Percentiles rank a stretch among this genome's conserved stretches.
Evolutionary conservation across 805 yeast genomes (phyloP).

Genomic region (Komagataella pastoris): DNA sequence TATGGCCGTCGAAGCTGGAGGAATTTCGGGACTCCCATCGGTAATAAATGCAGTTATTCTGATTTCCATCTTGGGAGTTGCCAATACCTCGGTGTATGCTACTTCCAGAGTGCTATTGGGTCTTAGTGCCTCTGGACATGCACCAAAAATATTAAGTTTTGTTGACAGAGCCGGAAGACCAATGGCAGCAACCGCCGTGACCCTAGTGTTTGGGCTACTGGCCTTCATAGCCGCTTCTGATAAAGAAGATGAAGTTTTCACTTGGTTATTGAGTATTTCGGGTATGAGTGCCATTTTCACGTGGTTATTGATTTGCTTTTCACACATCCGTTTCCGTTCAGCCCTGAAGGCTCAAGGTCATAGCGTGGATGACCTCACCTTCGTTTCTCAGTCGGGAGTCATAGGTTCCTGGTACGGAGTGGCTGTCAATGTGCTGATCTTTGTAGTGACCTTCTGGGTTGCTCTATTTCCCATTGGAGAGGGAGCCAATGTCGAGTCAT

Average conservation of each 20-base stretch:
- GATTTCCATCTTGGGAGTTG: conserved; percentile 63
- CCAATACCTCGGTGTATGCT: conserved; percentile 65
- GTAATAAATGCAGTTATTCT: conserved; percentile 65
- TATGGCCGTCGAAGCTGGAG: conserved; percentile 50
- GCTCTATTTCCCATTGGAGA: conserved; percentile 57
- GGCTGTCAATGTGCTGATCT: conserved; percentile 40
- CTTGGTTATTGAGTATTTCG: conserved; percentile 67
- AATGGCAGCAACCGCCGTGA: conserved; percentile 43
- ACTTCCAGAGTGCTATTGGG: conserved; percentile 59
- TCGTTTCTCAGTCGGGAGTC: conserved; percentile 54
- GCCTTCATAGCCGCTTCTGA: conserved; percentile 40
- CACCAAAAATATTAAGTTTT: conserved; percentile 48
- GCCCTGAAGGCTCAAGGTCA: conserved; percentile 59
- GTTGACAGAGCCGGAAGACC: conserved; percentile 76
- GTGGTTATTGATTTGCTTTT: conserved; percentile 64
- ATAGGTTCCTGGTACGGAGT: conserved; percentile 56
- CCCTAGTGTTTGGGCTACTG: conserved; percentile 39
- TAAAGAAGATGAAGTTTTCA: conserved; percentile 51
- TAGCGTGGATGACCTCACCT: conserved; percentile 50
- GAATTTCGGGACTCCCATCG: conserved; percentile 53
- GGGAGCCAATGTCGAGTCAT: conserved; percentile 35
- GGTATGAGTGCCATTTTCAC: conserved; percentile 69
- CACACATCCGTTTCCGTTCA: conserved; percentile 59
- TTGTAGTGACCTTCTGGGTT: conserved; percentile 73
- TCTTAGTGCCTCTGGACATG: conserved; percentile 58